Conservation (phyloP, 139 green algal species). For the Chlamydomonas incerta region DNA sequence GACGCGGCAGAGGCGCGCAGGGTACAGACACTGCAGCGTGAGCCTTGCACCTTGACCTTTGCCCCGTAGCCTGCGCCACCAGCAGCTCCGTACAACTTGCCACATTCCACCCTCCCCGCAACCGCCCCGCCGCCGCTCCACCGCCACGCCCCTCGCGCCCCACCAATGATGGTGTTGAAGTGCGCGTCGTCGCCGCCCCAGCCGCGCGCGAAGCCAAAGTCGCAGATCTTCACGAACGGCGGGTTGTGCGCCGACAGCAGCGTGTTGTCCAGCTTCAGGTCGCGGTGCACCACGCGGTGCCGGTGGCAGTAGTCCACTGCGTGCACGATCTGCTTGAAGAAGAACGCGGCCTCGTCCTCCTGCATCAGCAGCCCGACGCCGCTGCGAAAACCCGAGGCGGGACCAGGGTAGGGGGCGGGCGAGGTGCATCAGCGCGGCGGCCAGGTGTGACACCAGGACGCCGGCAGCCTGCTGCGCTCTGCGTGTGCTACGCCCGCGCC, state of each 20-base stretch:
- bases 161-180: conserved; percentile 83
- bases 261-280: conserved; percentile 89
- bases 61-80: no score
- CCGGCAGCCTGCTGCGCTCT: no score
- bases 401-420: not conserved
- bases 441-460: not conserved
- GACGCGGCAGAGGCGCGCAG: no score
- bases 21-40: no score
- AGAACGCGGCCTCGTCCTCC: conserved; percentile 85
- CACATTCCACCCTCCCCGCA: not conserved
- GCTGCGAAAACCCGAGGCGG: no score
- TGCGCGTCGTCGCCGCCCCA: conserved; percentile 69
- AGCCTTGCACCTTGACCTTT: no score
- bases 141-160: not conserved
- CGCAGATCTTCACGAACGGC: conserved; percentile 83
- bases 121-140: not conserved
- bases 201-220: conserved; percentile 69
- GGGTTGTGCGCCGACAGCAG: conserved; percentile 79
- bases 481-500: no score
- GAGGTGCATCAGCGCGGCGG: conserved; percentile 53
- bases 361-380: conserved; percentile 62
- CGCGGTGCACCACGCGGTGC: conserved; percentile 58
- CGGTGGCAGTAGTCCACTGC: conserved; percentile 93
- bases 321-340: conserved; percentile 78
- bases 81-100: not conserved